A percentile compares a stretch with the other conserved stretches of the same genome.
These are phyloP conservation scores for Zymoseptoria ardabiliae DNA, from an alignment of 2,329 filamentous ascomycete genomes.

Conservation along the genomic window DNA sequence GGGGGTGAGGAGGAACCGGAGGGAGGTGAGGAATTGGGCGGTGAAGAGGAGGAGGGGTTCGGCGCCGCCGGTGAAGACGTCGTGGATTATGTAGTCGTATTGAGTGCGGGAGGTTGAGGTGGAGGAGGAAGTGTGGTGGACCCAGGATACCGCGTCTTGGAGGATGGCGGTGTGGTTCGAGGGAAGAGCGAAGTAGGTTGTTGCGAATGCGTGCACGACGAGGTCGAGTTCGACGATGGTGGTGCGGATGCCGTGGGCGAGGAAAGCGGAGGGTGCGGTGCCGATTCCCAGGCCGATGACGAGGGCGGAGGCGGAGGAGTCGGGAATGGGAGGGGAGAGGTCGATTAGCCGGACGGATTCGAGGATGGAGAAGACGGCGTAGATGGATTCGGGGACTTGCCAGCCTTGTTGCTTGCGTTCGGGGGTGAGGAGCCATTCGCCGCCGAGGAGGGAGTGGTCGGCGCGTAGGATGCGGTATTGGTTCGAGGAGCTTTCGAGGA, in stretches of 20 bases:
- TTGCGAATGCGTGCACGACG: slow-evolving; percentile 74
- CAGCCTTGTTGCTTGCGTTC: slow-evolving; percentile 34
- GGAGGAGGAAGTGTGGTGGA: slow-evolving; percentile 41
- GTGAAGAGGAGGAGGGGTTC: slow-evolving; percentile 89
- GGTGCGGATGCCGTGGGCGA: slow-evolving; percentile 81
- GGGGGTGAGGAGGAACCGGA: slow-evolving; percentile 64
- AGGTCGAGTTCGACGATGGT: slow-evolving; percentile 95
- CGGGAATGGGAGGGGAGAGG: slow-evolving; percentile 32
- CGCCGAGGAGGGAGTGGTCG: slow-evolving; percentile 88
- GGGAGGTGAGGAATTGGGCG: slow-evolving; percentile 66
- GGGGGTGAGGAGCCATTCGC: slow-evolving; percentile 68
- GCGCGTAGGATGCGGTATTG: slow-evolving; percentile 79
- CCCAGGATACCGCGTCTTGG: slow-evolving; percentile 70
- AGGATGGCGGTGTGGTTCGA: slow-evolving; percentile 72
- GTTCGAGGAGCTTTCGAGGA: slow-evolving; percentile 65
- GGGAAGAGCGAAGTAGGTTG: slow-evolving; percentile 73
- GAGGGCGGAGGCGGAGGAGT: slow-evolving; percentile 50
- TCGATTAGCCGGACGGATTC: slow-evolving; percentile 82
- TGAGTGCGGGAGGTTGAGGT: not conserved
- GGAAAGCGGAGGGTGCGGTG: slow-evolving; percentile 78
- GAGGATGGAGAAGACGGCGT: slow-evolving; percentile 91
- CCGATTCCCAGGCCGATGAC: slow-evolving; percentile 90
- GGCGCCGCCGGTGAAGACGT: slow-evolving; percentile 94
- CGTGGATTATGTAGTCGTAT: slow-evolving; percentile 93
- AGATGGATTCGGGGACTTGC: slow-evolving; percentile 73